Conservation (phyloP, 176 grass and related monocot genomes). For the Thalia dealbata region DNA sequence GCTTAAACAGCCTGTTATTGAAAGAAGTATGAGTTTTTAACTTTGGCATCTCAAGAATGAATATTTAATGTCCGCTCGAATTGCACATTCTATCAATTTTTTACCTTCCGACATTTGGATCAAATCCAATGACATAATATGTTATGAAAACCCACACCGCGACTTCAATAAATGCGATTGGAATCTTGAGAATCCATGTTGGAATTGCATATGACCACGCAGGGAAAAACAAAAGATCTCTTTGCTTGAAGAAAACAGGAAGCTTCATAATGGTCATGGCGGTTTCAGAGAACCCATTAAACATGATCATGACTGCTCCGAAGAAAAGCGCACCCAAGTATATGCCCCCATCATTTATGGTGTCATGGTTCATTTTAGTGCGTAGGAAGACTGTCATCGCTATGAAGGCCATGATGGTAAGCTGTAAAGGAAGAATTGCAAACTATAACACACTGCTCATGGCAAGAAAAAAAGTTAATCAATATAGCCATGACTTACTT, state of each 20-base stretch:
- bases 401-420: slow-evolving; percentile 45
- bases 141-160: slow-evolving; percentile 60
- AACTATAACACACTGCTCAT: background rate
- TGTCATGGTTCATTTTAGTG: slow-evolving; percentile 52
- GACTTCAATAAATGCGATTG: slow-evolving; percentile 68
- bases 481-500: slow-evolving; percentile 28
- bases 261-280: slow-evolving; percentile 59
- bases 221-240: slow-evolving; percentile 80
- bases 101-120: slow-evolving; percentile 75
- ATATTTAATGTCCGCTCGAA: background rate
- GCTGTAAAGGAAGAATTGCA: slow-evolving; percentile 26
- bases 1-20: slow-evolving; percentile 61
- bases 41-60: background rate
- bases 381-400: slow-evolving; percentile 81
- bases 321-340: slow-evolving; percentile 69
- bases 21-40: background rate
- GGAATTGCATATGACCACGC: slow-evolving; percentile 86
- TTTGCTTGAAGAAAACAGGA: slow-evolving; percentile 92
- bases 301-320: slow-evolving; percentile 63
- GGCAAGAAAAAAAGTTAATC: background rate
- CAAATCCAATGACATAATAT: slow-evolving; percentile 88
- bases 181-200: slow-evolving; percentile 80
- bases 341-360: slow-evolving; percentile 27
- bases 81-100: slow-evolving; percentile 10
- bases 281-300: slow-evolving; percentile 70